Base-by-base conservation (phyloP, 768 basidiomycete species). In the Collybiopsis luxurians region DNA sequence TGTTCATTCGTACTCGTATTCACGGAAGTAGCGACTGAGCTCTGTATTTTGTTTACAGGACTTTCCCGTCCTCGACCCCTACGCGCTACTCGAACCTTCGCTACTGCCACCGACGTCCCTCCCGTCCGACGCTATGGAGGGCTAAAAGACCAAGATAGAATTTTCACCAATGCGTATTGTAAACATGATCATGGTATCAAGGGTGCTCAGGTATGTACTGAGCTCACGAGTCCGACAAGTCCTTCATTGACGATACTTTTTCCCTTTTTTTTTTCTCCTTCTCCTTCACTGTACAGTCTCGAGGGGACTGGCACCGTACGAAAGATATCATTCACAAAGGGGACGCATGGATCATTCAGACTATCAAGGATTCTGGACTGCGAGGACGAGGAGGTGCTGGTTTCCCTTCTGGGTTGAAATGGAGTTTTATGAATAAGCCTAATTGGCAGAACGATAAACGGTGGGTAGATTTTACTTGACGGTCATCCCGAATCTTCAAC, bases 351-450 rank as follows among this genome's bases (percentile, higher is more conserved):
- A 95, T 98, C 64, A 98, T 98, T 58, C 87, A 97, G 68, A 87
- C 86, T 43, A 91, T 98, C 66, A 98, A 99, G 71, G 93, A 92
- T 66, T 97, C 94, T 21, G 96, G 96, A 45, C 81, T 98, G 34
- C 86, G 96, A 67, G 96, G 96, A 12, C 87, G 96, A 55, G 96
- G 96, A 51, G 96, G 96, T 52, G 96, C 96, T 40, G 96, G 96
- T 27, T 99, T 99, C 69, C 96, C 96, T 0, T 90, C 88, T 61
- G 96, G 96, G 23, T 78, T 98, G 64, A 98, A 98, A 70, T 98
- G 95, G 95, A 90, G 88, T 66, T 95, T 94, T 71, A 96, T 98
- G 96, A 98, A 99, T 81, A 99, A 98, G 74, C 95, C 95, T n/a
- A 87, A 87, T 26, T 98, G 96, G 96, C 86, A 98, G 77, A 89